These are phyloP conservation scores for Heliamphora ciliata DNA, from an alignment of 179 eudicot genomes.

Conservation along the genomic window DNA sequence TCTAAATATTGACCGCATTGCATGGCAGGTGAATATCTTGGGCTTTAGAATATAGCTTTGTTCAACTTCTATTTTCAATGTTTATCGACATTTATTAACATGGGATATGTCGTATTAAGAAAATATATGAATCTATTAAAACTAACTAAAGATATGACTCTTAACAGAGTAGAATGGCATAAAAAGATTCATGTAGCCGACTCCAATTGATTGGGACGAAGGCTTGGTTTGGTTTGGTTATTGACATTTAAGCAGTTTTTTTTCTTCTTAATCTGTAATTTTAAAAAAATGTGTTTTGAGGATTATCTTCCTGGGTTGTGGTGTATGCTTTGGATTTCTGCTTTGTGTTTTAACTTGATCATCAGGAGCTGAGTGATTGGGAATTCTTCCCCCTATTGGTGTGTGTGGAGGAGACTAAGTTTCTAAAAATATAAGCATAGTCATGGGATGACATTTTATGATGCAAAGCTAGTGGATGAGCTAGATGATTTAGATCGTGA, in stretches of 20 bases:
- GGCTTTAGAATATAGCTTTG: background rate
- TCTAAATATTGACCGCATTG: constrained; percentile 85
- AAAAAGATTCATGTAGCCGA: too few species aligned
- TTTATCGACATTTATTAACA: too few species aligned
- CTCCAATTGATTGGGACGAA: too few species aligned
- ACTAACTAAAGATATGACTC: too few species aligned
- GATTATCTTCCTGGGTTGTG: background rate
- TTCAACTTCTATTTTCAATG: background rate
- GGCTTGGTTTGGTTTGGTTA: too few species aligned
- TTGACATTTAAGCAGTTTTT: too few species aligned
- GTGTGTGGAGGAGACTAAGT: background rate
- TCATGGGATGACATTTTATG: background rate
- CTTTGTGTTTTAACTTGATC: background rate
- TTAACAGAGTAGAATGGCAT: too few species aligned
- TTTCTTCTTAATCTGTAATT: too few species aligned
- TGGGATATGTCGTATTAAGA: too few species aligned
- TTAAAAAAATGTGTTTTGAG: background rate
- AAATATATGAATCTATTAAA: too few species aligned
- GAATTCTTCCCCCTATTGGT: background rate
- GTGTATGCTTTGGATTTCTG: background rate
- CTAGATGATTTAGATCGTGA: too few species aligned
- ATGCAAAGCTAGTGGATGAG: background rate
- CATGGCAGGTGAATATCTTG: constrained; percentile 75
- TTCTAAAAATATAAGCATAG: background rate
- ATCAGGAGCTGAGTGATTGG: background rate